phyloP scores from a whole-genome alignment of 129 eudicot species.

The Pulicaria dysenterica region DNA sequence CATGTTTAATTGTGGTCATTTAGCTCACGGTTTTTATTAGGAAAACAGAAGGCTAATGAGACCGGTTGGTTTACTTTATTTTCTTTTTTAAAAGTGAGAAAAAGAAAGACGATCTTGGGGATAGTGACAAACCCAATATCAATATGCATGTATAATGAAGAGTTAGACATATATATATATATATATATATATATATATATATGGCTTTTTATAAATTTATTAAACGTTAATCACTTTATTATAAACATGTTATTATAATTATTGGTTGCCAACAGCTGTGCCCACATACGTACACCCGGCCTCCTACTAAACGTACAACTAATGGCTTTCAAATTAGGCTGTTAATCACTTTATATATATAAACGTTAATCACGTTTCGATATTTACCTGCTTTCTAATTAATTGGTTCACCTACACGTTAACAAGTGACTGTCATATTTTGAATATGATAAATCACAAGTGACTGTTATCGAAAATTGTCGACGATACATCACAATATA shows the following conservation, averaged over 20 bases:
- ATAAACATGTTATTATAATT: constrained; percentile 6
- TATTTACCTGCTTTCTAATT: too few species aligned
- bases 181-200: too few species aligned
- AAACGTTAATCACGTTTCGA: too few species aligned
- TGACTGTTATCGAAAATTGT: too few species aligned
- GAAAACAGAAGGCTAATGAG: neutral
- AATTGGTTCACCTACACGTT: too few species aligned
- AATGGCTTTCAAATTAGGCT: neutral
- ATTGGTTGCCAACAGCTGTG: constrained; percentile 35
- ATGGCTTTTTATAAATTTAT: neutral
- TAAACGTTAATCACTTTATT: constrained; percentile 11
- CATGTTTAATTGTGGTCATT: neutral
- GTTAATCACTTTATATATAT: too few species aligned
- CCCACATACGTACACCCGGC: constrained; percentile 1
- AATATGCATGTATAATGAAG: too few species aligned
- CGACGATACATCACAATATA: too few species aligned
- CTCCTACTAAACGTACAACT: too few species aligned
- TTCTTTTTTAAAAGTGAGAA: neutral
- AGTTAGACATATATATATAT: too few species aligned
- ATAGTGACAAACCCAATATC: neutral
- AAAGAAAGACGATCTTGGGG: neutral
- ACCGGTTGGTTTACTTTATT: neutral
- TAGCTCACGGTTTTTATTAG: neutral
- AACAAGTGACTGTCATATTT: too few species aligned
- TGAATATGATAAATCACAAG: too few species aligned